These are phyloP conservation scores for Tilletia indica DNA, from an alignment of 1,284 basidiomycete species.

Conservation along the genomic window DNA sequence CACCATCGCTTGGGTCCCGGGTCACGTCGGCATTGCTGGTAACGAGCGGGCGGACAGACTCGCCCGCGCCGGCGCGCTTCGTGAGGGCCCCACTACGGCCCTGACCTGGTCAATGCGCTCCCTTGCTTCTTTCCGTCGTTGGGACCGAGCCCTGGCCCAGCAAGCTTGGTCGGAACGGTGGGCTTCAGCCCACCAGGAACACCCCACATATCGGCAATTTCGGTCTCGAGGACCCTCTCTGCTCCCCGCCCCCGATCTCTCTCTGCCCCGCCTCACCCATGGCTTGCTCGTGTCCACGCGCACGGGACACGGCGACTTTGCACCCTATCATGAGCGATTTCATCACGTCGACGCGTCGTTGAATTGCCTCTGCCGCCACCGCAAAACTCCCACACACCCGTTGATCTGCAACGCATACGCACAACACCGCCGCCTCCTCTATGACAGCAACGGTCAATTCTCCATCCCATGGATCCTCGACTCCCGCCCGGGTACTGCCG, in stretches of 20 bases:
- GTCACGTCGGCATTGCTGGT: constrained; percentile 12
- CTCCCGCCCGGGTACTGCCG: background rate
- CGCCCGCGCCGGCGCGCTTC: constrained; percentile 15
- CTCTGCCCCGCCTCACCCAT: background rate
- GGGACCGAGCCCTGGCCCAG: background rate
- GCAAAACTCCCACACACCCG: background rate
- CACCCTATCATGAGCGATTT: constrained; percentile 1
- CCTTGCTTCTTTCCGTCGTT: background rate
- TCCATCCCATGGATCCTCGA: background rate
- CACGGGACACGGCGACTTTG: constrained; percentile 7
- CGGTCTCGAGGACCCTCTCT: background rate
- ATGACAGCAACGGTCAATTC: background rate
- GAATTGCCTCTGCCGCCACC: background rate
- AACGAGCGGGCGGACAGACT: constrained; percentile 23
- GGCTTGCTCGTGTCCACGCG: background rate
- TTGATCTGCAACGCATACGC: background rate
- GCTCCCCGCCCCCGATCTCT: background rate
- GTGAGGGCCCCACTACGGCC: background rate
- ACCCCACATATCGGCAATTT: background rate
- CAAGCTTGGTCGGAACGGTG: background rate
- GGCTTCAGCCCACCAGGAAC: background rate
- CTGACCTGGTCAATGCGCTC: background rate
- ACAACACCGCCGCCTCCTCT: background rate
- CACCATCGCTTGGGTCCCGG: constrained; percentile 22
- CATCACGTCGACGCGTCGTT: background rate